These are phyloP conservation scores for Solanum ossicruentum DNA, from an alignment of 257 asterid species.

Conservation along the genomic window DNA sequence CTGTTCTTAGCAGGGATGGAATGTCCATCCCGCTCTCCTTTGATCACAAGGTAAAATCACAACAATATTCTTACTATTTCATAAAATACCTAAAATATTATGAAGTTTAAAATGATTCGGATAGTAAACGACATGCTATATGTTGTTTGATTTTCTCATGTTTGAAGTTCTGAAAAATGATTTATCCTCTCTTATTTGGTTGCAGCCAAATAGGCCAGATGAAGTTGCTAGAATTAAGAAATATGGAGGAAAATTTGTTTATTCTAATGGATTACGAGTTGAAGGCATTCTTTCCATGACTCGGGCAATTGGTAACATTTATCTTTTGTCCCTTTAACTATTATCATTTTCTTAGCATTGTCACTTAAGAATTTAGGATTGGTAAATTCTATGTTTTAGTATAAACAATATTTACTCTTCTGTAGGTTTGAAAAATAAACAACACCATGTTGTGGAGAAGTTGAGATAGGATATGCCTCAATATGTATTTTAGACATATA, in stretches of 20 bases:
- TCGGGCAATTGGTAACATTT: slow-evolving; percentile 7
- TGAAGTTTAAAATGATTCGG: neutral
- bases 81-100: too few relatives aligned
- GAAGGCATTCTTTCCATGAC: slow-evolving; percentile 10
- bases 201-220: slow-evolving; percentile 5
- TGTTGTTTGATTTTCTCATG: neutral
- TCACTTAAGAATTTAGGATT: neutral
- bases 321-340: neutral
- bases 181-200: neutral
- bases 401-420: too few relatives aligned
- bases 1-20: slow-evolving; percentile 9
- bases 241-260: neutral
- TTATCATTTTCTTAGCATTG: neutral
- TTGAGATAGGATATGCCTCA: neutral
- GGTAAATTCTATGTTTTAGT: neutral
- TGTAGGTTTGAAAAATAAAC: neutral
- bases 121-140: neutral
- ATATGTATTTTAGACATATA: neutral
- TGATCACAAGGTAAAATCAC: slow-evolving; percentile 12
- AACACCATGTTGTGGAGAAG: neutral
- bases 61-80: too few relatives aligned
- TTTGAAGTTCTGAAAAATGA: neutral
- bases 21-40: slow-evolving; percentile 2
- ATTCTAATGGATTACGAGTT: neutral
- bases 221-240: slow-evolving; percentile 4